phyloP scores from a whole-genome alignment of 768 basidiomycete genomes.

The Tulasnella calospora region DNA sequence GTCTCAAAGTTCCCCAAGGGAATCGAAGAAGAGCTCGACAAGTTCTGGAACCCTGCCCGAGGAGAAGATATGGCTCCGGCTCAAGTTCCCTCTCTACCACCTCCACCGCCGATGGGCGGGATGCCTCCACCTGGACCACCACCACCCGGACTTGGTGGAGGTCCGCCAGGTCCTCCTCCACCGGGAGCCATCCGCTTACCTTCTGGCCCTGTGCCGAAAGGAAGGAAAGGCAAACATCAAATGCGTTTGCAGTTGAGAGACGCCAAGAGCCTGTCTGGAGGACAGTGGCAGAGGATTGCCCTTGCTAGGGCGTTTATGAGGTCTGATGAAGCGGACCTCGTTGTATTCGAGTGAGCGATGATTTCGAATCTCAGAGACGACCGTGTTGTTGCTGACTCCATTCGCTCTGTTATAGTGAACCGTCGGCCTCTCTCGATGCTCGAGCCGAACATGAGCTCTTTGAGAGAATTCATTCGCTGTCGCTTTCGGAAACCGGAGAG shows the following conservation, averaged over 20 bases:
- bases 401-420: conserved; percentile 30
- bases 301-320: conserved; percentile 85
- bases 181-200: neutral
- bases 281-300: conserved; percentile 81
- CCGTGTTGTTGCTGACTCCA: neutral
- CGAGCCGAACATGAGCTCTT: conserved; percentile 71
- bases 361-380: neutral
- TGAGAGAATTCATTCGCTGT: conserved; percentile 41
- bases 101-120: conserved; percentile 6
- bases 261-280: conserved; percentile 11
- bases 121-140: conserved; percentile 11
- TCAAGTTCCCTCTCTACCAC: neutral
- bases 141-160: neutral
- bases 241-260: conserved; percentile 11
- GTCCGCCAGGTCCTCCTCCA: neutral
- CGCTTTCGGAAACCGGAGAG: conserved; percentile 39
- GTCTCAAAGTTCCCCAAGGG: conserved; percentile 66
- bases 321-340: conserved; percentile 61
- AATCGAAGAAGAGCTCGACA: conserved; percentile 63
- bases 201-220: neutral
- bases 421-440: conserved; percentile 35
- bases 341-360: conserved; percentile 75
- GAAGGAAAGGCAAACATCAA: conserved; percentile 8
- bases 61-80: conserved; percentile 13
- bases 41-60: conserved; percentile 11